Evolutionary conservation across 768 basidiomycete species (phyloP).

Genomic region (Hemileccinum impolitum): DNA sequence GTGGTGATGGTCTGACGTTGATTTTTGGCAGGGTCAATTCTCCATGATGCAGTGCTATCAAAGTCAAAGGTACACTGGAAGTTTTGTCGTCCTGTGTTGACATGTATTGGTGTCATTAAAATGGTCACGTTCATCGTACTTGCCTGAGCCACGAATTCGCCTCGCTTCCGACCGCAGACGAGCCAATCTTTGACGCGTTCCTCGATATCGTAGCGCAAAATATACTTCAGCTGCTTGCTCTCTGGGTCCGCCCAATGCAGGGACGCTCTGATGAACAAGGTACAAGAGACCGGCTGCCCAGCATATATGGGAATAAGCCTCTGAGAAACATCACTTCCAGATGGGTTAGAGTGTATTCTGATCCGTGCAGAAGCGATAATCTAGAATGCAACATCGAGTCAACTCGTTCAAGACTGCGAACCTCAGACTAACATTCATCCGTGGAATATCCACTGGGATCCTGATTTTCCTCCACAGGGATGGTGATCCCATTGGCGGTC

Average conservation of each 20-base stretch:
- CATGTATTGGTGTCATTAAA: neutral
- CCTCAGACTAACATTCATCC: constrained; percentile 60
- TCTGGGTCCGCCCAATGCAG: constrained; percentile 70
- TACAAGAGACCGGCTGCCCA: constrained; percentile 79
- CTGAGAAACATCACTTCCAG: constrained; percentile 30
- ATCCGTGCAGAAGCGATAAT: constrained; percentile 63
- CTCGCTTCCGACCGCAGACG: constrained; percentile 83
- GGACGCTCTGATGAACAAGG: constrained; percentile 63
- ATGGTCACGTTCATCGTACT: constrained; percentile 17
- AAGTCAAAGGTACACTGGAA: constrained; percentile 58
- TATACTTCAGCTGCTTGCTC: constrained; percentile 42
- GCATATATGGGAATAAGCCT: constrained; percentile 59
- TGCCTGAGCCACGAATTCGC: constrained; percentile 75
- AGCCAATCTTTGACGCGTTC: constrained; percentile 85
- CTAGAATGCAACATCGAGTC: constrained; percentile 35
- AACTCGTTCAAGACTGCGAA: neutral
- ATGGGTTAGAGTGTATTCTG: constrained; percentile 44
- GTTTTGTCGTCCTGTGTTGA: constrained; percentile 55
- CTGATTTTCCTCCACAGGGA: constrained; percentile 67
- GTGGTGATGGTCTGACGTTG: constrained; percentile 55
- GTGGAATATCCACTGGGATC: constrained; percentile 85
- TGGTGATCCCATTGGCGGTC: constrained; percentile 33
- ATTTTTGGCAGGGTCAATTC: constrained; percentile 75
- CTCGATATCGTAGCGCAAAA: constrained; percentile 77
- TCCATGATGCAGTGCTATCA: constrained; percentile 88